Evolutionary conservation across 1,284 basidiomycete genomes (phyloP), one percentile per base, ranked within the genome.

Genomic region (Puccinia coronata): DNA sequence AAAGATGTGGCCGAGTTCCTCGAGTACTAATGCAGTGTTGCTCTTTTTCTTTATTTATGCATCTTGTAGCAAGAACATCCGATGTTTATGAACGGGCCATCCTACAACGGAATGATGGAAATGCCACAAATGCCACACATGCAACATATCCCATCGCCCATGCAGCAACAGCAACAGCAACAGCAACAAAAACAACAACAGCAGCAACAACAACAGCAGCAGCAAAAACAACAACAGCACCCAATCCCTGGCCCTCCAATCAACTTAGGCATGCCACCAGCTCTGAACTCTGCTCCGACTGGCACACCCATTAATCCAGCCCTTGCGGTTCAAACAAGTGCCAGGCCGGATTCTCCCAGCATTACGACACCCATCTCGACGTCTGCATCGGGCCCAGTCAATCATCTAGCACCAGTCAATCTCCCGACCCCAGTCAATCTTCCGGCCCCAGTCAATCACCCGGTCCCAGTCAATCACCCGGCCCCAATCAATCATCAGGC

Each of bases 101-200:
- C 39, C 14, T 80, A 59, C 34, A 80, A 80, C 53, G 77, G 71
- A n/a, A 81, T 81, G 71, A 73, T 81, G 71, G 79, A 81, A 63
- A 73, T 81, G 70, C 71, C 69, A 36, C 79, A 73, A 28, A 81
- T 81, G 70, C 57, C 69, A 23, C 79, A 81, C 36, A 51, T 73
- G 71, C 70, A 81, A 41, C 57, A 74, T 25, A 73, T 80, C 16
- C 53, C 67, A 47, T n/a, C 67, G 5, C 78, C 16, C 51, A 73
- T 80, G 55, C 78, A 72, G 57, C 70, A 79, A 31, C 77, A 79
- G 11, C 57, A 59, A 18, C 57, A 59, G 18, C 57, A 59, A 53
- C n/a, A n/a, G n/a, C n/a, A n/a, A n/a, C n/a, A n/a, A n/a, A n/a
- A n/a, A n/a, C n/a, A n/a, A n/a, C n/a, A n/a, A n/a, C n/a, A n/a